Base-by-base conservation (phyloP, 768 basidiomycete genomes). In the Pisolithus microcarpus region DNA sequence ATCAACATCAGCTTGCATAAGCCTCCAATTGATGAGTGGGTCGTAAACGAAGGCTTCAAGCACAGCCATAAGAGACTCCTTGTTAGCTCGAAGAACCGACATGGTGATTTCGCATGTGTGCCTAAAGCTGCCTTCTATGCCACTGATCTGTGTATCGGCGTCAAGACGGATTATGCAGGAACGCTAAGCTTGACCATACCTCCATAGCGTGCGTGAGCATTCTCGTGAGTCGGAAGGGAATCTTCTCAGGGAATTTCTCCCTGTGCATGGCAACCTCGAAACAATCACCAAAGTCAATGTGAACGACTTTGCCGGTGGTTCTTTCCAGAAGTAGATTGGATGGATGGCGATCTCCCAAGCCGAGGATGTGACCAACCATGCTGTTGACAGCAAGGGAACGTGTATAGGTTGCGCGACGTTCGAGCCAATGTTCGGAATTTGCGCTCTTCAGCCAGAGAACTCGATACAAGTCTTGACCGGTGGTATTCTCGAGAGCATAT, bases 201-300 rank as follows among this genome's bases (percentile, higher is more conserved):
- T 99, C 96, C 96, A 99, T 99, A 11, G 96, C 96, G 65, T 96
- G 91, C 10, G 92, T 95, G 48, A 99, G 78, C 96, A 99, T 99
- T 58, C 96, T 78, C 9, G 96, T 99, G 55, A 99, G 76, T 37
- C 96, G 82, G 84, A 99, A 99, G 0, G 96, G 96, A 48, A 99
- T 91, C 67, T 87, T 94, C 71, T 99, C 96, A 0, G 96, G 96
- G 76, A 94, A 98, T 71, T 99, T 99, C 68, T 96, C 93, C 61
- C 93, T 87, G 59, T 90, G 87, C 88, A 95, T 95, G 18, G 94
- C 93, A 39, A 96, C 86, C 69, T 98, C 94, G 68, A 97, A 99
- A 64, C 96, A 99, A 65, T 99, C 96, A 46, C 96, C 96, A 57
- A 91, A 94, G 65, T 94, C 93, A 56, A 93, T 96, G 62, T 99